Conservation (phyloP, 352 stramenopile species). For the Phytophthora pini region DNA sequence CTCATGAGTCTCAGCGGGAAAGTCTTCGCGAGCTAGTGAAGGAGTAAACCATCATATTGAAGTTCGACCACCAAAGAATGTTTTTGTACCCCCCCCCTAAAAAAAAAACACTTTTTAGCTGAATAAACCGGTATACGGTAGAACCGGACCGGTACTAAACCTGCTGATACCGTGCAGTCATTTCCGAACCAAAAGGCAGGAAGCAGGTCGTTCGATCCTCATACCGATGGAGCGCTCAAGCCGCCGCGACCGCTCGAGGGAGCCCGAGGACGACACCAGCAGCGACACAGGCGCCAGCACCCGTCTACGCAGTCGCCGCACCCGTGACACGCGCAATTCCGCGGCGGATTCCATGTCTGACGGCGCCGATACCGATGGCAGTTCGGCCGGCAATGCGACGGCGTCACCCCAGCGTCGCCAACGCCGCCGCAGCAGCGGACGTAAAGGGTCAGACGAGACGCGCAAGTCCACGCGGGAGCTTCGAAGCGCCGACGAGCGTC, state of each 20-base stretch:
- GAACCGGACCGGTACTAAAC: too few relatives aligned
- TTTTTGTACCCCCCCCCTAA: too few relatives aligned
- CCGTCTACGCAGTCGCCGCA: conserved; percentile 48
- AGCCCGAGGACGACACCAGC: conserved; percentile 33
- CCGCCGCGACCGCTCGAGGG: conserved; percentile 45
- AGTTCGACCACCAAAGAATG: conserved; percentile 26
- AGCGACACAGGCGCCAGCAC: conserved; percentile 37
- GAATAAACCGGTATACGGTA: too few relatives aligned
- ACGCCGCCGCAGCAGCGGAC: conserved; percentile 29
- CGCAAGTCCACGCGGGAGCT: conserved; percentile 24
- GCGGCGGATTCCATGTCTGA: conserved; percentile 57
- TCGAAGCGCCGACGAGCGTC: conserved; percentile 29
- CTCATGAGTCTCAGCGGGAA: conserved; percentile 76
- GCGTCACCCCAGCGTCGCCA: conserved; percentile 20
- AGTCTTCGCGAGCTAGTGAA: conserved; percentile 49
- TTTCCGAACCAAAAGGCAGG: neutral
- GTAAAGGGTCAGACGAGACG: conserved; percentile 37
- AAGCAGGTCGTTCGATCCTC: neutral
- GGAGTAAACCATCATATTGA: conserved; percentile 6
- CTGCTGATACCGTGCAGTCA: too few relatives aligned
- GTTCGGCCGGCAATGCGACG: conserved; percentile 27
- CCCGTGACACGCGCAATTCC: conserved; percentile 34
- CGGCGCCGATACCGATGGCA: conserved; percentile 67
- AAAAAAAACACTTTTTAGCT: too few relatives aligned
- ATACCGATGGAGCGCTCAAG: conserved; percentile 60